Conservation (phyloP, 2,329 filamentous ascomycete genomes). For the Cephalotrichum gorgonifer region DNA sequence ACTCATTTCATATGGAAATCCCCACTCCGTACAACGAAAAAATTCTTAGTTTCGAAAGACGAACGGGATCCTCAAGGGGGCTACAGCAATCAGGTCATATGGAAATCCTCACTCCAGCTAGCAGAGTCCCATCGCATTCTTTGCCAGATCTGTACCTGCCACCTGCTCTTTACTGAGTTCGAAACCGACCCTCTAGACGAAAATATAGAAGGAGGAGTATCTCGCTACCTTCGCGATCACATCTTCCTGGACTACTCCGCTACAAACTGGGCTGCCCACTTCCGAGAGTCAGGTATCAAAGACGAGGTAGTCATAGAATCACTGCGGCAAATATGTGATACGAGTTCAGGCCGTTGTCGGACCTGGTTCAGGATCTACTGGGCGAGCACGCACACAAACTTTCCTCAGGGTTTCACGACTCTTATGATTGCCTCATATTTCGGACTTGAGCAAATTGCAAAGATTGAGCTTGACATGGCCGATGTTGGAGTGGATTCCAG, state of each 20-base stretch:
- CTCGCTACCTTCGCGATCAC: background rate
- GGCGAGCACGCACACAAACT: background rate
- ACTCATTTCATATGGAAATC: background rate
- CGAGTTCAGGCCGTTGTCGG: background rate
- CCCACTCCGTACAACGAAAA: constrained; percentile 20
- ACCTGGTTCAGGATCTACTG: background rate
- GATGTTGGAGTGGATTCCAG: background rate
- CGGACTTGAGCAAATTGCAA: background rate
- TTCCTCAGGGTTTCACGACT: background rate
- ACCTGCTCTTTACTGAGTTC: background rate
- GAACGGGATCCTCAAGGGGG: background rate
- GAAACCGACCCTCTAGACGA: background rate
- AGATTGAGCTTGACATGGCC: background rate
- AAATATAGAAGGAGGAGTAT: background rate
- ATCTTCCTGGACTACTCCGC: constrained; percentile 10
- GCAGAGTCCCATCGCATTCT: background rate
- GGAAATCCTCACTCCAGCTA: background rate
- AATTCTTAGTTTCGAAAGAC: constrained; percentile 13
- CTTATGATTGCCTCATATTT: background rate
- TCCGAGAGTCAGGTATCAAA: background rate
- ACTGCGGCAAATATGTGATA: background rate
- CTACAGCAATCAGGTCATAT: background rate
- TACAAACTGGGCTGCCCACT: constrained; percentile 7
- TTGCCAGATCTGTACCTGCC: background rate
- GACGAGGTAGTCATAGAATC: background rate